Evolutionary conservation across 2,329 filamentous ascomycete species (phyloP).

Genomic region (Xylariaceae sp.): DNA sequence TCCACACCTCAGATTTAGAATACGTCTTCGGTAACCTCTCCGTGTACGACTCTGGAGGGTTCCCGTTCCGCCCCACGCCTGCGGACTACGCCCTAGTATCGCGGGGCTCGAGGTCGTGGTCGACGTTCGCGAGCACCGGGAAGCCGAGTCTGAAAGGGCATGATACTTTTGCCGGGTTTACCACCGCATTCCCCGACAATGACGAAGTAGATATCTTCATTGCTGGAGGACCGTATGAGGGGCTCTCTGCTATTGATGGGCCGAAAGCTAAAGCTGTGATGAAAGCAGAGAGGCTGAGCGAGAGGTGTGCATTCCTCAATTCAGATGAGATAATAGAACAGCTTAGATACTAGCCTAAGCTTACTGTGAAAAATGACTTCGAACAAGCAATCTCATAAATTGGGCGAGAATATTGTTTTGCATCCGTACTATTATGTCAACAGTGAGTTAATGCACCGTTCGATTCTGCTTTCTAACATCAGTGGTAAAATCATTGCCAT

Average conservation of each 20-base stretch:
- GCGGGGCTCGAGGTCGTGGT: conserved; percentile 54
- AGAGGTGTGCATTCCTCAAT: conserved; percentile 56
- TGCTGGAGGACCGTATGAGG: conserved; percentile 52
- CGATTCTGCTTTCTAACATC: too few relatives aligned
- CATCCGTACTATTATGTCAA: too few relatives aligned
- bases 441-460: too few relatives aligned
- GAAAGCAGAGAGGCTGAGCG: conserved; percentile 48
- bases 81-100: conserved; percentile 48
- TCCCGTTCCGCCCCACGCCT: conserved; percentile 44
- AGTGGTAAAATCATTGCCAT: too few relatives aligned
- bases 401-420: too few relatives aligned
- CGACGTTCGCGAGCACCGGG: conserved; percentile 51
- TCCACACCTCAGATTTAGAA: conserved; percentile 60
- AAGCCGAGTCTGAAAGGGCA: conserved; percentile 39
- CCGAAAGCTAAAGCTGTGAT: conserved; percentile 43
- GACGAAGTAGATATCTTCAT: conserved; percentile 46
- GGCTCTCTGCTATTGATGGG: conserved; percentile 48
- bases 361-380: too few relatives aligned
- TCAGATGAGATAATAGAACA: conserved; percentile 50
- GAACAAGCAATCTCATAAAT: too few relatives aligned
- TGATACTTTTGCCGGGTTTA: conserved; percentile 50
- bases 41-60: conserved; percentile 47
- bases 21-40: conserved; percentile 57
- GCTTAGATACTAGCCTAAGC: conserved; percentile 36
- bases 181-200: conserved; percentile 42